Evolutionary conservation across 2,329 filamentous ascomycete genomes (phyloP), one percentile per base, ranked within the genome.

Genomic region (Neonectria faginata): DNA sequence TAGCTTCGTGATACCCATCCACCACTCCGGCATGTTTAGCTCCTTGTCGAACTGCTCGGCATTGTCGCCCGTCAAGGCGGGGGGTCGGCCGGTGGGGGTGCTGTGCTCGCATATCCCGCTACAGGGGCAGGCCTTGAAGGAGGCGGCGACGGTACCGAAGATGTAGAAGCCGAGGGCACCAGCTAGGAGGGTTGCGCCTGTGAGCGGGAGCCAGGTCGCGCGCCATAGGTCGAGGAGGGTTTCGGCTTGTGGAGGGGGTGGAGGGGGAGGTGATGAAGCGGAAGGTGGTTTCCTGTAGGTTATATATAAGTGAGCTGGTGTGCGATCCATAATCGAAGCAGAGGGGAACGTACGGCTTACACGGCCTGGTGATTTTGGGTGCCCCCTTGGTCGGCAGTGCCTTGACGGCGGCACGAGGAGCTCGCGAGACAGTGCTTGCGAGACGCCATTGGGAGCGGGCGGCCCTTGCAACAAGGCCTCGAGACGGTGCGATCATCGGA

Each of bases 1-100:
- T 56, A 89, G 76, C 18, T 76, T 77, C 6, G 79, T 82, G 68
- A 90, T 83, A 52, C 88, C 87, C 80, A 85, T 85, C 69, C 85
- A 79, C 75, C 79, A 81, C 75, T 91, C 88, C 4, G 85, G 84
- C 70, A 82, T 78, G 73, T 89, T 82, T 41, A 90, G 85, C 64
- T 84, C 83, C 60, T 80, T 78, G 77, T 91, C 88, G 73, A 90
- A 91, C 44, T 83, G 82, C 29, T 79, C 78, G 18, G 88, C 88
- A 14, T 81, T 79, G 55, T 82, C 79, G 53, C 78, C 76, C 18
- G 79, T 80, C 67, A 86, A 78, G 58, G 82, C 80, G 25, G 81
- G 78, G 3, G 85, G 83, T 11, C 83, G 83, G 33, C 84, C 85
- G 20, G 84, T 86, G 5, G 84, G 82, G 12, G 73, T 67, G 47